Base-by-base conservation (phyloP, 1,284 basidiomycete species). In the Lentinula novae-zelandiae region DNA sequence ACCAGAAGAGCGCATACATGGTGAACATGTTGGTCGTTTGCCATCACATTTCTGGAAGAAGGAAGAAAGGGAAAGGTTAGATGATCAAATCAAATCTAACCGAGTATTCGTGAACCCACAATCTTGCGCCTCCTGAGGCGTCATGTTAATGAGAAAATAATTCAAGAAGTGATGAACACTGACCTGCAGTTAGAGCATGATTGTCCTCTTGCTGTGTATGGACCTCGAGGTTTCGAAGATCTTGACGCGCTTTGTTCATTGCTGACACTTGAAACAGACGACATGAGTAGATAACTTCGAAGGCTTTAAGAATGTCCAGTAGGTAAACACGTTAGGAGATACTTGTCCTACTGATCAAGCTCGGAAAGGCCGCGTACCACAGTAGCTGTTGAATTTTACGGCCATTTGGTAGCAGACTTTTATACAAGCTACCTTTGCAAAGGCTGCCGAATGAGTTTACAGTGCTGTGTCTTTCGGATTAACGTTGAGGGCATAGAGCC, bases 161-260 rank as follows among this genome's bases (percentile, higher is more conserved):
- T n/a, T 15, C 15, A 15, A 56, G 17, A 15, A 56, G 17, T 20
- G 9, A 5, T 3, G 10, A 34, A 36, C 20, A 54, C 60, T 38
- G 27, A 58, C 60, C 60, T 63, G 54, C 63, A 64, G 42, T 62
- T 64, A 8, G 55, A 57, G 34, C 63, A 64, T 17, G 63, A 60
- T 20, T 48, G 27, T n/a, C 55, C 55, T 48, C 55, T 57, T 12
- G 49, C 49, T 10, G 49, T 50, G 49, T 50, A 50, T 1, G 49
- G 49, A n/a, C 49, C 49, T 33, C 49, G 49, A 31, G 49, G 8
- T 22, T 50, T 50, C 0, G 49, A 50, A 50, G 22, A 13, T 50
- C n/a, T 50, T 31, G 49, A 50, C 22, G 13, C 49, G 8, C 27
- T n/a, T 50, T 50, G 49, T n/a, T 50, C 49, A 20, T 48, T 48